Conservation (phyloP, 495 filamentous ascomycete species). For the Platismatia glauca region DNA sequence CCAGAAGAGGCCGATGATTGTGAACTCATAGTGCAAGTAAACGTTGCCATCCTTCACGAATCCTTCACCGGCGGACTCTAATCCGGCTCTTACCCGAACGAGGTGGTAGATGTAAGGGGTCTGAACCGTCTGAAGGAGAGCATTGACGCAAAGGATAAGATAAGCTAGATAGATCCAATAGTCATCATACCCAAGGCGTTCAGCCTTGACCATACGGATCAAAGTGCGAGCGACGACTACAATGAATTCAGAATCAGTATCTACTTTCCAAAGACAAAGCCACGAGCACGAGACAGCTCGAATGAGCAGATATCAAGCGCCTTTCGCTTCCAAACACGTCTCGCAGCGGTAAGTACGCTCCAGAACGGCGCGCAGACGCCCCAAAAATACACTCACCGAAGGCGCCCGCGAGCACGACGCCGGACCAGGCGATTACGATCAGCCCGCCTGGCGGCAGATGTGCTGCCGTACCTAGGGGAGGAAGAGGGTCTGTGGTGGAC, state of each 20-base stretch:
- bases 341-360: neutral
- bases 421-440: slow-evolving; percentile 9
- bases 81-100: slow-evolving; percentile 24
- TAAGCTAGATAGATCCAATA: slow-evolving; percentile 36
- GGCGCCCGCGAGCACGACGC: slow-evolving; percentile 27
- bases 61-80: slow-evolving; percentile 24
- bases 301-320: neutral
- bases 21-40: slow-evolving; percentile 10
- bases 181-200: slow-evolving; percentile 33
- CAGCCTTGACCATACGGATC: slow-evolving; percentile 30
- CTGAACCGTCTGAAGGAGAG: slow-evolving; percentile 38
- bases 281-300: neutral
- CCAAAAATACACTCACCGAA: slow-evolving; percentile 19
- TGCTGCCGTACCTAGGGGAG: slow-evolving; percentile 1
- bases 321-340: neutral
- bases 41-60: slow-evolving; percentile 38
- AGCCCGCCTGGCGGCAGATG: slow-evolving; percentile 3
- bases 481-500: neutral
- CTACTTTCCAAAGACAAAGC: neutral
- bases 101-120: slow-evolving; percentile 36
- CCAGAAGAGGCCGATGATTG: slow-evolving; percentile 6
- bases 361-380: too few relatives aligned
- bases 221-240: slow-evolving; percentile 29
- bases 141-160: slow-evolving; percentile 31
- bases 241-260: neutral